Base-by-base conservation (phyloP, 257 asterid species). In the Leonotis leonurus region DNA sequence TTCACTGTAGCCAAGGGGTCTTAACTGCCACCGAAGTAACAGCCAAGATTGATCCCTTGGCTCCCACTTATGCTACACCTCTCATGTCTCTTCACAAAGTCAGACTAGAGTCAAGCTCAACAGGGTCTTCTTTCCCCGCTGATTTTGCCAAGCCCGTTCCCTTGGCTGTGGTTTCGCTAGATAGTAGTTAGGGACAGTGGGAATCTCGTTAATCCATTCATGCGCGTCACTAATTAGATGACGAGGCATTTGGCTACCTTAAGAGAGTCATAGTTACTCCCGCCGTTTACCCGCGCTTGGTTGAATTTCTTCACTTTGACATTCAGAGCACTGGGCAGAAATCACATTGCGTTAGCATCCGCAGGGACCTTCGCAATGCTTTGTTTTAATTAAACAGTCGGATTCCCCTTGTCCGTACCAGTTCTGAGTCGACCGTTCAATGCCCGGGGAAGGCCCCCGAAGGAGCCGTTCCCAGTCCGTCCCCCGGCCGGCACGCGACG, bases 171-270 rank as follows among this genome's bases (percentile, higher is more conserved):
- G 36, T 32, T 32, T 32, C 53, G 14, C 53, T 20, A 14, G 45
- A 39, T 13, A 39, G 45, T 13, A 39, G 45, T 12, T 1, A 12
- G 44, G 16, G 44, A 12, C 17, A 37, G 17, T 5, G 24, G 24
- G 25, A 44, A 44, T 17, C 51, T 17, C 51, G 25, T 16, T 8
- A 18, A 18, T 44, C 25, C 25, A 16, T 54, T 29, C 60, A 6
- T 27, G 36, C 51, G 25, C 51, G 45, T n/a, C 13, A 8, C 51
- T 18, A 18, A 76, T 83, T 83, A 72, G 78, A 83, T 78, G 85
- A 76, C 80, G 86, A 84, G 88, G 88, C 86, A 84, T 84, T 84
- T 84, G 88, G 86, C 81, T 76, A 75, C 78, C 84, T 75, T 68
- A 78, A 75, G 74, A 78, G 78, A 75, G 81, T 75, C 81, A 75